Percentiles rank a stretch among this genome's conserved stretches.
phyloP scores from a whole-genome alignment of 2,329 filamentous ascomycete genomes.

The Davidsoniella neocaledoniae region DNA sequence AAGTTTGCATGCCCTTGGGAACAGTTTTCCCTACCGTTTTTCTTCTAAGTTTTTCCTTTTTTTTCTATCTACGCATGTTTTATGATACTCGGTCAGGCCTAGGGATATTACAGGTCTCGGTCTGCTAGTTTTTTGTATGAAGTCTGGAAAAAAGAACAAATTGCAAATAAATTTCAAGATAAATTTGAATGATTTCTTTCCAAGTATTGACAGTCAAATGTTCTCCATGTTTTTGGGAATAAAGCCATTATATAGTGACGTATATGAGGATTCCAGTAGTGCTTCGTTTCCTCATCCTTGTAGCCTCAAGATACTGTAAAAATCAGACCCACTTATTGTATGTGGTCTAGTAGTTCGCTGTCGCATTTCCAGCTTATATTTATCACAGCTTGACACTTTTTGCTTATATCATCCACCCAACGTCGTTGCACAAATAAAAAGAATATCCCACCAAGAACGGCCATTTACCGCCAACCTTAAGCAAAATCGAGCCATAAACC shows the following conservation, averaged over 20 bases:
- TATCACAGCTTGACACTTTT: too few species aligned
- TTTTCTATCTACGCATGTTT: conserved; percentile 5
- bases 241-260: too few species aligned
- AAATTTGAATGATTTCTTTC: conserved; percentile 3
- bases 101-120: conserved; percentile 5
- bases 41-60: conserved; percentile 5
- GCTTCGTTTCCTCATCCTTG: too few species aligned
- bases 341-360: too few species aligned
- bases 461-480: background rate
- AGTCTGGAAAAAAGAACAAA: conserved; percentile 10
- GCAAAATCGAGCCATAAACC: background rate
- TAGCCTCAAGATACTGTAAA: too few species aligned
- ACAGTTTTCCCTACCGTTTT: background rate
- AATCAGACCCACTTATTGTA: too few species aligned
- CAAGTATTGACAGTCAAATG: background rate
- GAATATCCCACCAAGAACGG: background rate
- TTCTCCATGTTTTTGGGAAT: too few species aligned
- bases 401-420: background rate
- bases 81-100: conserved; percentile 8
- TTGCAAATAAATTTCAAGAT: background rate
- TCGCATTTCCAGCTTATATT: too few species aligned
- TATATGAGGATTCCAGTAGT: too few species aligned
- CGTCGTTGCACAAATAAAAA: background rate
- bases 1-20: background rate
- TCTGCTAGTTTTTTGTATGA: conserved; percentile 10